Evolutionary conservation across 2,329 filamentous ascomycete genomes (phyloP).

Genomic region (Aspergillus brasiliensis): DNA sequence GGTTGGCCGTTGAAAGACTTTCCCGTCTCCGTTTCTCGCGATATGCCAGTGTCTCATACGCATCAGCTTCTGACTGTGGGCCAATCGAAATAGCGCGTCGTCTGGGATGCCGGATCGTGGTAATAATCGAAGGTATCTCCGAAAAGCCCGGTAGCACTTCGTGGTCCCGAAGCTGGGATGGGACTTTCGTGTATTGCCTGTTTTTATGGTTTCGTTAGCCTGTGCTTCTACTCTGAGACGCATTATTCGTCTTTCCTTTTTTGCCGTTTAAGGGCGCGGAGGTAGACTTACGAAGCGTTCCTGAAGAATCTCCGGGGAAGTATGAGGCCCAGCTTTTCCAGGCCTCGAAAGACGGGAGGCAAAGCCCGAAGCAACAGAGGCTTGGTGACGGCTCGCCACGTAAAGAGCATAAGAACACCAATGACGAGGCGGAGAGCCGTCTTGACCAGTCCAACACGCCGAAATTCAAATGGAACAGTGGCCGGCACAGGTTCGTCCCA

Average conservation of each 20-base stretch:
- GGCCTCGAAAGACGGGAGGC: constrained; percentile 82
- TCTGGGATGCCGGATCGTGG: constrained; percentile 75
- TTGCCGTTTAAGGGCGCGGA: neutral
- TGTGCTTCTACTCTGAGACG: too few relatives aligned
- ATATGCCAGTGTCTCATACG: constrained; percentile 92
- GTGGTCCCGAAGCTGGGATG: constrained; percentile 71
- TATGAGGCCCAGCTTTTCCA: constrained; percentile 76
- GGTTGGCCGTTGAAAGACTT: constrained; percentile 52
- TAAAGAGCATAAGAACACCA: constrained; percentile 81
- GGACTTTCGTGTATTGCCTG: constrained; percentile 80
- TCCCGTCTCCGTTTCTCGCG: constrained; percentile 70
- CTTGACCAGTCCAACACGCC: constrained; percentile 65
- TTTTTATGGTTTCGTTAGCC: constrained; percentile 1
- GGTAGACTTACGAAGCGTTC: constrained; percentile 66
- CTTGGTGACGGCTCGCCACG: constrained; percentile 90
- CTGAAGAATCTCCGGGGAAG: constrained; percentile 90
- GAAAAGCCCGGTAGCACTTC: constrained; percentile 89
- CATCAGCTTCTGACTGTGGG: constrained; percentile 93
- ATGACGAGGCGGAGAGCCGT: constrained; percentile 70
- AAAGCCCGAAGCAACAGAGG: constrained; percentile 74
- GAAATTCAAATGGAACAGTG: constrained; percentile 66
- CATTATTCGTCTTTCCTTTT: neutral
- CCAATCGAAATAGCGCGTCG: constrained; percentile 85
- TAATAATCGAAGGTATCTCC: constrained; percentile 79
- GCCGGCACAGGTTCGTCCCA: constrained; percentile 58